Evolutionary conservation across 306 rosid species (phyloP), one percentile per base, ranked within the genome.

Genomic region (Albizia julibrissin): DNA sequence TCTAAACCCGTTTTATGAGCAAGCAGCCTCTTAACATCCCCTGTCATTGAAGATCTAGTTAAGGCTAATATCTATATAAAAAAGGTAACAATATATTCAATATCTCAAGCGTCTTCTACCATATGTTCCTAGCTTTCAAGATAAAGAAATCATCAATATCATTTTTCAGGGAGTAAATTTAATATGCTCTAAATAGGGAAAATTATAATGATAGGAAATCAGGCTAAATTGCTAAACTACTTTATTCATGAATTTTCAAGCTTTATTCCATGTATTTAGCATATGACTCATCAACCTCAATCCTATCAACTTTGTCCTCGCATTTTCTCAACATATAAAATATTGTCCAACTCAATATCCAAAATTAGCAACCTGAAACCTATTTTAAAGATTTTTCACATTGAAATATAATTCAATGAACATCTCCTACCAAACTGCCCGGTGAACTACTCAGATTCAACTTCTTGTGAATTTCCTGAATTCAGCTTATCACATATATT

Each of bases 1-100:
- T 74, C 79, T 85, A 95, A 86, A 79, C 93, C 92, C 65, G 93
- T 87, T 87, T 85, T 90, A 44, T 85, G 88, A 29, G 77, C 81
- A 61, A 93, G 90, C 70, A 77, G 64, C 18, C 85, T 86, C 87
- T 95, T 93, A 61, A 90, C 77, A 82, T 95, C 95, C 86, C 97
- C 99, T 95, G 89, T 18, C 59, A 77, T 46, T 33, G 26, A 79
- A 21, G 39, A 84, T 79, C 33, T 64, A 50, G 64, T 69, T 52
- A 68, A 82, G 80, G 81, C 68, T 75, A 65, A 72, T 34, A 78
- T 37, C 77, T 56, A 78, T 50, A 78, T 50, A 82, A 59, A 82
- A 67, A 34, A 27, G 78, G 33, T 37, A 74, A 77, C 37, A 73
- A 66, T 18, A 72, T 27, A 34, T 29, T 79, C 62, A 64, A 47